Conservation (phyloP, 2,329 filamentous ascomycete genomes). For the Cladosporium sp. region DNA sequence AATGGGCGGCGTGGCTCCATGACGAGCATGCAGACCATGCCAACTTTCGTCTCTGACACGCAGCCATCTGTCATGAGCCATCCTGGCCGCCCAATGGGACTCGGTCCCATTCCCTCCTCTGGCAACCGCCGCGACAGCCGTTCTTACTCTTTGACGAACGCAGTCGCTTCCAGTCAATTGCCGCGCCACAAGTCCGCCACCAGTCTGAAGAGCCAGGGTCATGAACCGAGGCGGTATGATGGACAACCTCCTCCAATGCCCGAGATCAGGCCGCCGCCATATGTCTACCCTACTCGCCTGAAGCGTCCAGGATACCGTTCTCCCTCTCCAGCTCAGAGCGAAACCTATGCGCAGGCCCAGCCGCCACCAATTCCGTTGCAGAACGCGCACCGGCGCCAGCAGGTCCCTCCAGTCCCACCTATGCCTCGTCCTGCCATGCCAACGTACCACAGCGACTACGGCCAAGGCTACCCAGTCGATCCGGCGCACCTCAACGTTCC, state of each 20-base stretch:
- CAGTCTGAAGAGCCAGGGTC: conserved; percentile 39
- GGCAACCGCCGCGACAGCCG: conserved; percentile 29
- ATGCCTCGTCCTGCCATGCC: conserved; percentile 20
- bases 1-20: conserved; percentile 35
- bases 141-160: conserved; percentile 37
- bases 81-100: conserved; percentile 9
- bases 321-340: conserved; percentile 40
- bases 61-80: conserved; percentile 16
- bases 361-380: conserved; percentile 4
- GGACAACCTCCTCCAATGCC: conserved; percentile 27
- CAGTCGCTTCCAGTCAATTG: conserved; percentile 29
- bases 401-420: conserved; percentile 10
- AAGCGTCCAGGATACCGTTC: conserved; percentile 38
- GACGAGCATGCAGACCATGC: conserved; percentile 37
- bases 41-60: conserved; percentile 34
- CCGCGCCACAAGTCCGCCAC: conserved; percentile 39
- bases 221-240: conserved; percentile 24
- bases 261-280: conserved; percentile 35
- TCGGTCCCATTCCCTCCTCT: conserved; percentile 7
- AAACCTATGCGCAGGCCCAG: conserved; percentile 24
- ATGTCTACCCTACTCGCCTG: conserved; percentile 37
- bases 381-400: conserved; percentile 7
- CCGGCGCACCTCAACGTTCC: conserved; percentile 21
- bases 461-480: conserved; percentile 19
- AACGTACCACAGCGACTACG: conserved; percentile 27